Evolutionary conservation across 164 flowering plant genomes (phyloP), one percentile per base, ranked within the genome.

Genomic region (Aristolochia contorta): DNA sequence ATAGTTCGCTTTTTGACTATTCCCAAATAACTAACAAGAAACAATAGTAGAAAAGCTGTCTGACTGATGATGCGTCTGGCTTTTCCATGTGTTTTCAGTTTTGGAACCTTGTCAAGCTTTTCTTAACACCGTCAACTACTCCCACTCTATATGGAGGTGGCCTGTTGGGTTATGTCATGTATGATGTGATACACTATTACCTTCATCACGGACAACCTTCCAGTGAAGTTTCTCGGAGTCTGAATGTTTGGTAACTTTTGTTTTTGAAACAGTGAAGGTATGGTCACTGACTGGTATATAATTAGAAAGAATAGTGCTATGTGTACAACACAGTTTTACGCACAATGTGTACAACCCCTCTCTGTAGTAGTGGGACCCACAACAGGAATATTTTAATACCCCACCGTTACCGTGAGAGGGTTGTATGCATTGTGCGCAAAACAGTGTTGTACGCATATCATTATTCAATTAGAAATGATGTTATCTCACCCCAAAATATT

Each of bases 201-300:
- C 69, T 93, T 71, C 98, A 93, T 68, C 97, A 90, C 67, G 97
- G 87, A 53, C 90, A 88, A 66, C 98, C 98, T 33, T 66, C n/a
- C n/a, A n/a, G n/a, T n/a, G n/a, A n/a, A n/a, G n/a, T n/a, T n/a
- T n/a, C n/a, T n/a, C n/a, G n/a, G 66, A 64, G 71, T 65, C 82
- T 93, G 21, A 93, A 93, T 97, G 97, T 90, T 69, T 72, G 57
- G 27, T 23, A 32, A n/a, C n/a, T n/a, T n/a, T n/a, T n/a, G n/a
- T n/a, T n/a, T n/a, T n/a, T n/a, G n/a, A n/a, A n/a, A n/a, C n/a
- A n/a, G n/a, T n/a, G n/a, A n/a, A n/a, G n/a, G n/a, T n/a, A n/a
- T n/a, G n/a, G n/a, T n/a, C n/a, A 47, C 3, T 12, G 37, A 27
- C 15, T 24, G 24, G 25, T 15, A 21, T 4, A 56, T n/a, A n/a